A percentile compares a stretch with the other conserved stretches of the same genome.
Conservation (phyloP, 805 yeast species). For the Candida odintsovae region DNA sequence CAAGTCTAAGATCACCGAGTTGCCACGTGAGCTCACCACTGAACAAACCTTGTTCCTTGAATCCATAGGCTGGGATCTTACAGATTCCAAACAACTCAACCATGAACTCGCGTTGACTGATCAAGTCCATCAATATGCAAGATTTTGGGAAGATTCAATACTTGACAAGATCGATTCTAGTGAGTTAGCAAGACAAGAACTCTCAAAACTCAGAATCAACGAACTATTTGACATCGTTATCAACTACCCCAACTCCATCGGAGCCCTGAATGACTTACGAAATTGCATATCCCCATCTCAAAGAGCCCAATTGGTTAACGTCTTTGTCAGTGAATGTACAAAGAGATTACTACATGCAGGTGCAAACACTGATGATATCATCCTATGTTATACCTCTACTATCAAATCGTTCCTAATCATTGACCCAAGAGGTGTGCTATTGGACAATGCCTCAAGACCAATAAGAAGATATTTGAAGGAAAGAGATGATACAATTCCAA, state of each 20-base stretch:
- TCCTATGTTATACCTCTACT: constrained; percentile 63
- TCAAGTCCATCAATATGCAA: constrained; percentile 4
- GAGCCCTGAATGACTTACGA: constrained; percentile 54
- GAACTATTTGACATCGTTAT: constrained; percentile 58
- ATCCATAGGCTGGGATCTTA: constrained; percentile 17
- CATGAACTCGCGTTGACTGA: constrained; percentile 7
- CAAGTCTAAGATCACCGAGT: constrained; percentile 4
- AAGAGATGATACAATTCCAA: constrained; percentile 65
- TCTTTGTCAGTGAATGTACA: constrained; percentile 41
- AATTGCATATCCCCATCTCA: constrained; percentile 46
- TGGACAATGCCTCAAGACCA: constrained; percentile 74
- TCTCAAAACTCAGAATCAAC: constrained; percentile 37
- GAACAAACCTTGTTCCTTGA: constrained; percentile 12
- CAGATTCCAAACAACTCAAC: constrained; percentile 7
- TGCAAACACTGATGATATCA: constrained; percentile 66
- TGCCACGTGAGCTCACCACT: not conserved
- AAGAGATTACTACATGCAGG: constrained; percentile 68
- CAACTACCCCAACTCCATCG: constrained; percentile 44
- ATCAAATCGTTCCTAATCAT: constrained; percentile 65
- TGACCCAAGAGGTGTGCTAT: constrained; percentile 83
- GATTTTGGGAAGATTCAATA: constrained; percentile 16
- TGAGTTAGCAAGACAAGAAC: constrained; percentile 7
- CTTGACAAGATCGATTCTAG: constrained; percentile 5
- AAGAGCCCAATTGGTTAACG: constrained; percentile 43
- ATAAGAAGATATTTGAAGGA: constrained; percentile 66